These are phyloP conservation scores for Coemansia sp. DNA, from an alignment of 192 early-diverging fungal species.

Conservation along the genomic window DNA sequence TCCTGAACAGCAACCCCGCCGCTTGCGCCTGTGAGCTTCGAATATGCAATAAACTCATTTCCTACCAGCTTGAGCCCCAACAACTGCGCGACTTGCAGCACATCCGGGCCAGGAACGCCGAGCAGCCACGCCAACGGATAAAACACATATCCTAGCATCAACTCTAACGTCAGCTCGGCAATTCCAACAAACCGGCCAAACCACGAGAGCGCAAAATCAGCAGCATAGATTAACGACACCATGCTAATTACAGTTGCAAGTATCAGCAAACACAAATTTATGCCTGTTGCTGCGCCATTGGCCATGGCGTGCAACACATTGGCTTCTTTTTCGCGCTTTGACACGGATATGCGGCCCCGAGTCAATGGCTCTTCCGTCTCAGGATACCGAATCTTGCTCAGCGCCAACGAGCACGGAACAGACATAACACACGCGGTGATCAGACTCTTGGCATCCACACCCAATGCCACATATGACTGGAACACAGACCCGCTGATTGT, in stretches of 20 bases:
- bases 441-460: conserved; percentile 63
- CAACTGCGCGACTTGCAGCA: conserved; percentile 62
- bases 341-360: conserved; percentile 56
- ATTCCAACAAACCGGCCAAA: conserved; percentile 65
- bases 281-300: conserved; percentile 80
- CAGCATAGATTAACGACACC: conserved; percentile 67
- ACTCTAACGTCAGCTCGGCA: conserved; percentile 61
- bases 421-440: conserved; percentile 91
- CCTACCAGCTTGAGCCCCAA: conserved; percentile 75
- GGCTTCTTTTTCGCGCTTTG: conserved; percentile 55
- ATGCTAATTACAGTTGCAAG: conserved; percentile 73
- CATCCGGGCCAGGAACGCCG: conserved; percentile 60
- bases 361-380: conserved; percentile 82
- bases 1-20: conserved; percentile 22
- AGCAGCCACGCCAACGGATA: conserved; percentile 71
- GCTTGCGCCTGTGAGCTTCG: conserved; percentile 22
- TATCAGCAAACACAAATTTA: conserved; percentile 75
- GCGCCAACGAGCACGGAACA: conserved; percentile 76
- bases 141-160: conserved; percentile 77
- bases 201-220: conserved; percentile 73
- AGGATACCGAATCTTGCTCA: conserved; percentile 85
- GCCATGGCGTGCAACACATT: conserved; percentile 79
- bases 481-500: conserved; percentile 86
- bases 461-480: conserved; percentile 70
- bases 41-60: conserved; percentile 90